Evolutionary conservation across 2,329 filamentous ascomycete genomes (phyloP), one percentile per base, ranked within the genome.

Genomic region (Xylariaceae sp.): DNA sequence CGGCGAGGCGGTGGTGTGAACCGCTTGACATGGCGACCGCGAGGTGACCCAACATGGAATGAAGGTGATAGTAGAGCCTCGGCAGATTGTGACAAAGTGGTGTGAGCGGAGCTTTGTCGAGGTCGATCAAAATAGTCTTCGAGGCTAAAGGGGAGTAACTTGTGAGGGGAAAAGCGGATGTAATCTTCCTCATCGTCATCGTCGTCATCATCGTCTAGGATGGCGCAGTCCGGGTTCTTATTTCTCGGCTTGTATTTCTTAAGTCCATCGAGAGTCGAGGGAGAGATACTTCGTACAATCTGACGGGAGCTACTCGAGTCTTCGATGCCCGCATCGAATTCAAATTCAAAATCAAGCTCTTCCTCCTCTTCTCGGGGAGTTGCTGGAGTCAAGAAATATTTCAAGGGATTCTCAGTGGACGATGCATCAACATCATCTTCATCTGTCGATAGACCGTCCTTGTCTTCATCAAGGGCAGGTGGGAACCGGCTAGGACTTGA

Each of bases 251-350:
- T 78, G 53, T 73, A 71, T 18, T 66, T 64, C 50, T 73, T 71
- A 14, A 81, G 74, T 3, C 78, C 77, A 19, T 75, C 75, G 31
- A 83, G 76, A 31, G 72, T 79, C 0, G 80, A 83, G 2, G 80
- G 80, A 61, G 79, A 82, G 53, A 83, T 74, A 58, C 76, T 82
- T 55, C 80, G 75, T 47, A 82, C 69, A 39, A 76, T 71, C 14
- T 75, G 72, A 28, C 68, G 64, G 3, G 76, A 75, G 4, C 71
- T 71, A 53, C 69, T 74, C 48, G 70, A 63, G 58, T 79, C 74
- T 61, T 82, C 79, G 63, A 83, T 83, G 50, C 80, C 79, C 36
- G 80, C 80, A 61, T 83, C 79, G 59, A 81, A 77, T 45, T 71
- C 66, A 56, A 76, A 74, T 57, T 80, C 77, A 64, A 77, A 73